Base-by-base conservation (phyloP, 2,329 filamentous ascomycete genomes). In the Exserohilum rostratum region DNA sequence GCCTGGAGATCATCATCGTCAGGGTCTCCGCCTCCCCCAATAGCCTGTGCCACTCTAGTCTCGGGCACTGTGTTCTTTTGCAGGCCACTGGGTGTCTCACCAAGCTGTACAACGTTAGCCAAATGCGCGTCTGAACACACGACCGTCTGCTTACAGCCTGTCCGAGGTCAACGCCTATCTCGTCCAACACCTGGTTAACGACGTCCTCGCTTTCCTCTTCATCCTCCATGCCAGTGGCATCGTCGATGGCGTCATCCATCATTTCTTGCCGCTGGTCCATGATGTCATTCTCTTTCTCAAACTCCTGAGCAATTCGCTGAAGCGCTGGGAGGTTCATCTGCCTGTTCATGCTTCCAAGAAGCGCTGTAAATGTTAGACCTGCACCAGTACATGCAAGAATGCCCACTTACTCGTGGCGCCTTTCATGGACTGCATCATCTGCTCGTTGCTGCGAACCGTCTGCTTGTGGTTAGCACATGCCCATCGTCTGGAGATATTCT, bases 401-500 rank as follows among this genome's bases (percentile, higher is more conserved):
- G 11, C 5, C 39, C 66, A 42, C 66, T 29, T 64, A 73, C 72
- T 55, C 1, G 95, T 98, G 4, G 95, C 95, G 30, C 95, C 95
- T 78, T 97, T 99, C 95, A 99, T 98, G 7, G 93, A 95, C 77
- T 96, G 91, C 93, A 97, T 97, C 95, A 99, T 99, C 78, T 98
- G 93, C 76, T 99, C 95, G 77, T 99, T 99, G 64, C 93, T 97
- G 62, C 95, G 88, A 62, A 98, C 93, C 45, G 95, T 99, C 91
- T 96, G 68, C 20, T 47, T 59, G 34, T 52, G 55, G 46, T 74
- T 25, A 70, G 62, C 38, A 51, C 27, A 33, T 45, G 20, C 5
- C 5, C 33, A 22, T 54, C 46, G 27, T 30, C 51, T 12, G 34
- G 35, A 4, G 25, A 18, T 13, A 12, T 3, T 20, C 20, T n/a